Percentiles rank a stretch among this genome's conserved stretches.
phyloP scores from a whole-genome alignment of 2,329 filamentous ascomycete genomes.

The Neopestalotiopsis sp. region DNA sequence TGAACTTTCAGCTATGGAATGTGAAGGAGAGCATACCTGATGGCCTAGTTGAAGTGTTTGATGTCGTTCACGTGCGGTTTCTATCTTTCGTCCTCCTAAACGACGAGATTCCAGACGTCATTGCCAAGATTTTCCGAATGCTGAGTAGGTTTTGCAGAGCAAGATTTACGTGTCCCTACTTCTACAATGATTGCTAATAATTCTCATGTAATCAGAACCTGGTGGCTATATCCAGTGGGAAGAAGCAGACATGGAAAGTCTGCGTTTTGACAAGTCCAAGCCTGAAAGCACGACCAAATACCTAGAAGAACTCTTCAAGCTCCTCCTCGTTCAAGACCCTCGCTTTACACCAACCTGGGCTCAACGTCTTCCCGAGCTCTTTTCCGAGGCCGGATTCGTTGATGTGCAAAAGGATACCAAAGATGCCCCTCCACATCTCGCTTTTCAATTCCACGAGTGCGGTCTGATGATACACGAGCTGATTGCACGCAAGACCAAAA shows the following conservation, averaged over 20 bases:
- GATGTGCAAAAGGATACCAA: slow-evolving; percentile 20
- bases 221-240: slow-evolving; percentile 28
- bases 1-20: not conserved
- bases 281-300: slow-evolving; percentile 16
- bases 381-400: slow-evolving; percentile 19
- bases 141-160: slow-evolving; percentile 21
- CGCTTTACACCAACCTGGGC: slow-evolving; percentile 21
- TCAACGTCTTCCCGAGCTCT: slow-evolving; percentile 13
- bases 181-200: not conserved
- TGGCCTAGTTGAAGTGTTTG: not conserved
- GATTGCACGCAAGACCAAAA: slow-evolving; percentile 28
- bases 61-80: not conserved
- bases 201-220: slow-evolving; percentile 21
- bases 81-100: not conserved
- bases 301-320: slow-evolving; percentile 14
- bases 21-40: not conserved
- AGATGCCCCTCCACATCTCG: slow-evolving; percentile 19
- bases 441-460: slow-evolving; percentile 20
- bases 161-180: not conserved
- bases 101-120: not conserved
- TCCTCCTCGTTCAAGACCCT: slow-evolving; percentile 15
- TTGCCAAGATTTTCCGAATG: slow-evolving; percentile 23
- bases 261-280: slow-evolving; percentile 21
- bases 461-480: slow-evolving; percentile 28
- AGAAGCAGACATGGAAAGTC: slow-evolving; percentile 19